Percentiles rank a stretch among this genome's conserved stretches.
phyloP scores from a whole-genome alignment of 2,329 filamentous ascomycete species.

The Tolypocladium ovalisporum region DNA sequence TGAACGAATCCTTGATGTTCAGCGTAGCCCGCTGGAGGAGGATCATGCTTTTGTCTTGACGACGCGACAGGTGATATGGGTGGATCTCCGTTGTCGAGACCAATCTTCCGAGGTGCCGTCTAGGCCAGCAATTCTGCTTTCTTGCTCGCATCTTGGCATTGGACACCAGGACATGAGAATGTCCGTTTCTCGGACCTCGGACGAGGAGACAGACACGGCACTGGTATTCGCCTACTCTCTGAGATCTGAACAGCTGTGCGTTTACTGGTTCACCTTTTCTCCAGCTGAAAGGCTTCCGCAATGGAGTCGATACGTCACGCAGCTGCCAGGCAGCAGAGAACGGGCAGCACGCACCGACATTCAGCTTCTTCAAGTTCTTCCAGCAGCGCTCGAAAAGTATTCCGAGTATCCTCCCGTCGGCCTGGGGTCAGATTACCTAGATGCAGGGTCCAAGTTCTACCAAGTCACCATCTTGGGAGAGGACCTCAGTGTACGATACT shows the following conservation, averaged over 20 bases:
- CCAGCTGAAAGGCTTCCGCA: conserved; percentile 16
- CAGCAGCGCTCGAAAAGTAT: conserved; percentile 10
- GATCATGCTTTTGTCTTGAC: conserved; percentile 50
- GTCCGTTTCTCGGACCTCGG: conserved; percentile 14
- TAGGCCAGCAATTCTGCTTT: conserved; percentile 14
- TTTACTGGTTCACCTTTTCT: conserved; percentile 22
- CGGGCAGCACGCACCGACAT: conserved; percentile 4
- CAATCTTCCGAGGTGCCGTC: conserved; percentile 1
- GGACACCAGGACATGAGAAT: conserved; percentile 15
- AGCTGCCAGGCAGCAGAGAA: conserved; percentile 9
- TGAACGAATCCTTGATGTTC: conserved; percentile 44
- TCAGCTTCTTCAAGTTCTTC: conserved; percentile 17
- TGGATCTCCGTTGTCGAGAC: conserved; percentile 24
- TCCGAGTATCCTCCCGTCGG: conserved; percentile 6
- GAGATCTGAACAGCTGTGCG: conserved; percentile 17
- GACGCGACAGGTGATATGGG: conserved; percentile 34
- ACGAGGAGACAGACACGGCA: conserved; percentile 8
- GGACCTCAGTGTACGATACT: conserved; percentile 32
- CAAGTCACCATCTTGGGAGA: conserved; percentile 32
- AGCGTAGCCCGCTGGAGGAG: conserved; percentile 31
- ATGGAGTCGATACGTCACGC: conserved; percentile 25
- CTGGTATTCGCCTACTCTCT: conserved; percentile 25
- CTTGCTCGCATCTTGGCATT: conserved; percentile 17
- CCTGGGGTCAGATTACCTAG: conserved; percentile 18
- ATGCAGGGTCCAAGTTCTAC: conserved; percentile 29